Percentiles rank a stretch among this genome's conserved stretches.
Evolutionary conservation across 768 basidiomycete species (phyloP).

Genomic region (Mycena maculata): DNA sequence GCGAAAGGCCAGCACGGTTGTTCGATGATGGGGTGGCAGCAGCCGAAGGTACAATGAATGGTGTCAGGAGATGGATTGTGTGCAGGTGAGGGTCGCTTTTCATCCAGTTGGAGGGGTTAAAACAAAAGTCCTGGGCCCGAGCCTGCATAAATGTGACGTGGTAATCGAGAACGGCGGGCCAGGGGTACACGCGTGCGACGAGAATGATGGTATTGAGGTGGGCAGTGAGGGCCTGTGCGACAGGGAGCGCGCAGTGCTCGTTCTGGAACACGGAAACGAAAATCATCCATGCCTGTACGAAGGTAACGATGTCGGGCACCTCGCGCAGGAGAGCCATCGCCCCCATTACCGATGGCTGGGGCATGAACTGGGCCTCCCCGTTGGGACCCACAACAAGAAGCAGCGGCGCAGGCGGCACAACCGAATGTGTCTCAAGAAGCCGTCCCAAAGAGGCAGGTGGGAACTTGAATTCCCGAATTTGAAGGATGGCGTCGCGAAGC

Average conservation of each 20-base stretch:
- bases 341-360: background rate
- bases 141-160: constrained; percentile 5
- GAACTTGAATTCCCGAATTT: constrained; percentile 15
- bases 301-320: constrained; percentile 2
- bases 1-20: too few relatives aligned
- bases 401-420: background rate
- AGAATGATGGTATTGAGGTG: background rate
- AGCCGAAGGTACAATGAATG: background rate
- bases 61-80: background rate
- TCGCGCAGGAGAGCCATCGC: background rate
- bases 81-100: background rate
- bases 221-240: background rate
- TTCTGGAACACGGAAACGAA: constrained; percentile 1
- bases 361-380: background rate
- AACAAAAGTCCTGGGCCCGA: background rate
- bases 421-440: background rate
- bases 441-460: constrained; percentile 12
- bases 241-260: background rate
- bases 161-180: background rate
- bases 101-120: constrained; percentile 1
- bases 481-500: background rate
- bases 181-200: background rate
- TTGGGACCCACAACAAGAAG: background rate
- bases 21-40: too few relatives aligned
- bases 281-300: constrained; percentile 11